Conservation (phyloP, 208 protist genomes). For the Angomonas deanei region DNA sequence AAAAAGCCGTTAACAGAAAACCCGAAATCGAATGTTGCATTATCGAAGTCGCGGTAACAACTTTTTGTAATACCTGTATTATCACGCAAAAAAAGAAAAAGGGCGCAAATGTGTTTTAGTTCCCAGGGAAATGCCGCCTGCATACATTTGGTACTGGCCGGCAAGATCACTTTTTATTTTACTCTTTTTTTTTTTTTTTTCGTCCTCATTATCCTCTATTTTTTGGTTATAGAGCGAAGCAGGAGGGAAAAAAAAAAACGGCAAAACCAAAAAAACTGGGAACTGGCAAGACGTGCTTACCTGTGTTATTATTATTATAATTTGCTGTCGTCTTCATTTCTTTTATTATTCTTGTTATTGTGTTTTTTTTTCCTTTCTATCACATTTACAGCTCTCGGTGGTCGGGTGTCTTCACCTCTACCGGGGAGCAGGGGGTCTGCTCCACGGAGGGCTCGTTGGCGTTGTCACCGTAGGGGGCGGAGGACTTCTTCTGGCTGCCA, state of each 20-base stretch:
- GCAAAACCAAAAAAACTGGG: neutral
- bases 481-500: neutral
- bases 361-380: neutral
- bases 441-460: neutral
- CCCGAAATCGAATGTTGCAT: neutral
- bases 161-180: neutral
- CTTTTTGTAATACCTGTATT: neutral
- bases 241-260: neutral
- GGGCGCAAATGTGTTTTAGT: too few relatives aligned
- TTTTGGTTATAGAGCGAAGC: neutral
- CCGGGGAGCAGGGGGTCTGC: neutral
- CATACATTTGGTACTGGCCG: too few relatives aligned
- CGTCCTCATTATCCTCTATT: neutral
- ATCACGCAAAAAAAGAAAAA: constrained; percentile 10
- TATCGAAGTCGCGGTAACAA: neutral
- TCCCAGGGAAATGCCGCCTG: too few relatives aligned
- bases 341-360: constrained; percentile 1
- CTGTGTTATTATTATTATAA: too few relatives aligned
- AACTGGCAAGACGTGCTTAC: neutral
- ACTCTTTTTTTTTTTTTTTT: constrained; percentile 9
- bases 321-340: too few relatives aligned
- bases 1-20: neutral
- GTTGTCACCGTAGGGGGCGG: too few relatives aligned
- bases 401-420: neutral
- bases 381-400: neutral